These are phyloP conservation scores for Laetiporus sulphureus DNA, from an alignment of 1,284 basidiomycete genomes.

Conservation along the genomic window DNA sequence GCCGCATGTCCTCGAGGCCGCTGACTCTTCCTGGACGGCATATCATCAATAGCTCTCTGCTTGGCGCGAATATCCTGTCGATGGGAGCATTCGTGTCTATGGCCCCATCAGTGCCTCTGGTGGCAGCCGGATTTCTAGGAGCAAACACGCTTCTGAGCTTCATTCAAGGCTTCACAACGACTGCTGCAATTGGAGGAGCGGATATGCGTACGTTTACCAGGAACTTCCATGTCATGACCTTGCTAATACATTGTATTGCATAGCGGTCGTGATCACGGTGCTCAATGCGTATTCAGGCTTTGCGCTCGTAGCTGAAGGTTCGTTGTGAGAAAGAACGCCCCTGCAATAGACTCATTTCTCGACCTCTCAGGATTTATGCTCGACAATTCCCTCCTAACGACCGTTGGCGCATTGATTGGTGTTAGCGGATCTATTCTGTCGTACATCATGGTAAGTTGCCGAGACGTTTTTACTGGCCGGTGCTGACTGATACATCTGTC, in stretches of 20 bases:
- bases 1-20: slow-evolving; percentile 69
- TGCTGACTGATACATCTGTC: neutral
- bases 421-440: slow-evolving; percentile 86
- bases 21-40: slow-evolving; percentile 70
- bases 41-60: slow-evolving; percentile 60
- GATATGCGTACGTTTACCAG: slow-evolving; percentile 71
- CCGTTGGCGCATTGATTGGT: slow-evolving; percentile 77
- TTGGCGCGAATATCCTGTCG: slow-evolving; percentile 61
- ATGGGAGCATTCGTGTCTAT: slow-evolving; percentile 72
- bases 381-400: slow-evolving; percentile 76
- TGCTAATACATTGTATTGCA: slow-evolving; percentile 1
- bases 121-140: slow-evolving; percentile 73
- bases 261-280: slow-evolving; percentile 83
- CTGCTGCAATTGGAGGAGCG: slow-evolving; percentile 81
- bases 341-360: no score
- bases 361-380: slow-evolving; percentile 75
- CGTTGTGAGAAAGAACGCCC: no score
- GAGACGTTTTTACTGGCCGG: no score
- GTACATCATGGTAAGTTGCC: slow-evolving; percentile 72
- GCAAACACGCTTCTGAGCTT: slow-evolving; percentile 71
- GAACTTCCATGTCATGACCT: neutral
- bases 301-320: slow-evolving; percentile 84
- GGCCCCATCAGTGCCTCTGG: slow-evolving; percentile 59
- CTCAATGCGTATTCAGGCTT: slow-evolving; percentile 88
- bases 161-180: slow-evolving; percentile 78